A percentile compares a stretch with the other conserved stretches of the same genome.
Conservation (phyloP, 371 early-diverging fungal species). For the Mucor velutinosus region DNA sequence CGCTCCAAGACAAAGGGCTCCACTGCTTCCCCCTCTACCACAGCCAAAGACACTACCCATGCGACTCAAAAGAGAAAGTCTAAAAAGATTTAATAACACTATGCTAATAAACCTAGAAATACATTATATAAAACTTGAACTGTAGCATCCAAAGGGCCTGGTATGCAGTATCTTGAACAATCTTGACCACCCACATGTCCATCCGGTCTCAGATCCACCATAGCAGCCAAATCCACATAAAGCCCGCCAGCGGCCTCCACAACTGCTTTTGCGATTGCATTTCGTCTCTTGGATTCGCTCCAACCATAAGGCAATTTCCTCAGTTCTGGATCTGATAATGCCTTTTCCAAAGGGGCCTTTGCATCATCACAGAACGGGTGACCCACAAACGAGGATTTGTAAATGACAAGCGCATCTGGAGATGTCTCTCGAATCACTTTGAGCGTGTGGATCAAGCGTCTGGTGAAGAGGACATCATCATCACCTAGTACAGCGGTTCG, state of each 20-base stretch:
- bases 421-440: constrained; percentile 40
- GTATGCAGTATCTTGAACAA: constrained; percentile 67
- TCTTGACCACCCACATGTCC: constrained; percentile 64
- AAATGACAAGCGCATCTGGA: constrained; percentile 54
- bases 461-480: constrained; percentile 47
- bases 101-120: constrained; percentile 27
- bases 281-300: constrained; percentile 58
- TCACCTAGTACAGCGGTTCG: constrained; percentile 42
- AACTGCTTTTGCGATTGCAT: constrained; percentile 56
- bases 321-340: constrained; percentile 36
- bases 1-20: background rate
- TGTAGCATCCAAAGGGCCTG: constrained; percentile 64
- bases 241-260: constrained; percentile 64
- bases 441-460: constrained; percentile 49
- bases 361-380: constrained; percentile 54
- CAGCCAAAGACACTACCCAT: background rate
- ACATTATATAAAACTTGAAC: constrained; percentile 53
- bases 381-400: constrained; percentile 51
- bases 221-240: constrained; percentile 56
- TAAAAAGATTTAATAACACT: constrained; percentile 9
- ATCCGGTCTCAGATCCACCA: constrained; percentile 57
- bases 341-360: constrained; percentile 33
- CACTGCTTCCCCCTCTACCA: background rate
- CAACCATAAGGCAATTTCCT: constrained; percentile 52
- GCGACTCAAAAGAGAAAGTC: background rate